Percentiles rank a stretch among this genome's conserved stretches.
phyloP scores from a whole-genome alignment of 345 rosid genomes.

The Alliaria petiolata region DNA sequence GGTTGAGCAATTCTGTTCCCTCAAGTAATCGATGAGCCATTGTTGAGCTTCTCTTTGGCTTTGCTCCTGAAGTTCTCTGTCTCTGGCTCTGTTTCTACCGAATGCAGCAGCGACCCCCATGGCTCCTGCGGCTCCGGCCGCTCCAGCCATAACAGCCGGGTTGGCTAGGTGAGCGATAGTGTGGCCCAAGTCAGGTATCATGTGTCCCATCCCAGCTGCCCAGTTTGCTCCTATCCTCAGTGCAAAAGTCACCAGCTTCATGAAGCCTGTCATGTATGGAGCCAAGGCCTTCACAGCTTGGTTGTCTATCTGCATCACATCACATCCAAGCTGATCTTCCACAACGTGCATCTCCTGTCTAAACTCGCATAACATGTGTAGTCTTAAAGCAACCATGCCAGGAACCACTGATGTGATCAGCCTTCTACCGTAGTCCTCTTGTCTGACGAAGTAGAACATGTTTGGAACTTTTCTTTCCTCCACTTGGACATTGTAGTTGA shows the following conservation, averaged over 20 bases:
- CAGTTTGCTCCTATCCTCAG: conserved; percentile 91
- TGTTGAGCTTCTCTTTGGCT: conserved; percentile 80
- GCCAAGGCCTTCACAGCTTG: conserved; percentile 64
- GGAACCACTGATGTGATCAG: conserved; percentile 67
- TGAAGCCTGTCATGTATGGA: conserved; percentile 82
- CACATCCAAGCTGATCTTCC: conserved; percentile 84
- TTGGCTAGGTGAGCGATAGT: conserved; percentile 70
- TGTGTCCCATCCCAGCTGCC: conserved; percentile 84
- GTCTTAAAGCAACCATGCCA: conserved; percentile 77
- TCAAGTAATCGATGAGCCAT: conserved; percentile 80
- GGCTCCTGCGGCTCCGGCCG: conserved; percentile 73
- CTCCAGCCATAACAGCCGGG: conserved; percentile 63
- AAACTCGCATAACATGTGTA: conserved; percentile 90
- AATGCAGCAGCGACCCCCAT: conserved; percentile 40
- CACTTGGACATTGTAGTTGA: conserved; percentile 76
- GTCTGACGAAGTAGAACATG: conserved; percentile 76
- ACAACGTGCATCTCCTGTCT: conserved; percentile 91
- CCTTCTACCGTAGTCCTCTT: conserved; percentile 85
- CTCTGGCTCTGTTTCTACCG: conserved; percentile 51
- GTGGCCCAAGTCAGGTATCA: conserved; percentile 93
- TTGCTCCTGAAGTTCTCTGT: conserved; percentile 54
- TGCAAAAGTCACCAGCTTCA: conserved; percentile 81
- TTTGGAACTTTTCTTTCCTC: conserved; percentile 92
- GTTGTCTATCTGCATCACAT: conserved; percentile 87
- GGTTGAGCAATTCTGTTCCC: conserved; percentile 70